Percentiles rank a stretch among this genome's conserved stretches.
These are phyloP conservation scores for Lactarius quietus DNA, from an alignment of 768 basidiomycete genomes.

Conservation along the genomic window DNA sequence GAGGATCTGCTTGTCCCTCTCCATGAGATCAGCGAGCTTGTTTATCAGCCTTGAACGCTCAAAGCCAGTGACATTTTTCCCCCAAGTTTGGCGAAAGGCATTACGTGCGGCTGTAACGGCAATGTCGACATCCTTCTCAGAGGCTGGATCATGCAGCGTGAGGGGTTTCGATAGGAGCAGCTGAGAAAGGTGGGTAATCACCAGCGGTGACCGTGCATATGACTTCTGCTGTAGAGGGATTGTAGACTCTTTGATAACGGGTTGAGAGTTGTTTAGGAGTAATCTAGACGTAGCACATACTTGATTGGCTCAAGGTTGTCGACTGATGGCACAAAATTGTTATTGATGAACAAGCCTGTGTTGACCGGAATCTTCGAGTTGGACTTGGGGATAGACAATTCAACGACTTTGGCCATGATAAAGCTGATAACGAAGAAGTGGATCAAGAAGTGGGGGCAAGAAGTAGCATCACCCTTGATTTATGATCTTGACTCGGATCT, in stretches of 20 bases:
- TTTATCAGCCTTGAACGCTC: constrained; percentile 78
- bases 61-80: constrained; percentile 79
- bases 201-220: constrained; percentile 64
- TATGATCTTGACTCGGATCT: background rate
- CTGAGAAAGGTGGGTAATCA: constrained; percentile 17
- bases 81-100: constrained; percentile 86
- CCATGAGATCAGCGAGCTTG: constrained; percentile 87
- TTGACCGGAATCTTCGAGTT: constrained; percentile 52
- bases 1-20: constrained; percentile 75
- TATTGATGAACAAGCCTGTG: constrained; percentile 89
- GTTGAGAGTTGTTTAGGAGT: background rate
- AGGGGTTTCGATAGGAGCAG: background rate
- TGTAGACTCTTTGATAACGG: constrained; percentile 33
- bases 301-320: constrained; percentile 62
- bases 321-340: constrained; percentile 76
- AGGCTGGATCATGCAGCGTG: constrained; percentile 40
- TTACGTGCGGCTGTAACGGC: constrained; percentile 81
- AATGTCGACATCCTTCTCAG: constrained; percentile 71
- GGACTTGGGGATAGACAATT: constrained; percentile 30
- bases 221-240: constrained; percentile 76
- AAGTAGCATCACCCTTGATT: background rate
- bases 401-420: constrained; percentile 26
- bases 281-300: constrained; percentile 38
- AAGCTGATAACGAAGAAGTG: background rate
- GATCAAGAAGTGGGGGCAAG: background rate